Evolutionary conservation across 139 green algal genomes (phyloP), one percentile per base, ranked within the genome.

Genomic region (Chlorella sp.): DNA sequence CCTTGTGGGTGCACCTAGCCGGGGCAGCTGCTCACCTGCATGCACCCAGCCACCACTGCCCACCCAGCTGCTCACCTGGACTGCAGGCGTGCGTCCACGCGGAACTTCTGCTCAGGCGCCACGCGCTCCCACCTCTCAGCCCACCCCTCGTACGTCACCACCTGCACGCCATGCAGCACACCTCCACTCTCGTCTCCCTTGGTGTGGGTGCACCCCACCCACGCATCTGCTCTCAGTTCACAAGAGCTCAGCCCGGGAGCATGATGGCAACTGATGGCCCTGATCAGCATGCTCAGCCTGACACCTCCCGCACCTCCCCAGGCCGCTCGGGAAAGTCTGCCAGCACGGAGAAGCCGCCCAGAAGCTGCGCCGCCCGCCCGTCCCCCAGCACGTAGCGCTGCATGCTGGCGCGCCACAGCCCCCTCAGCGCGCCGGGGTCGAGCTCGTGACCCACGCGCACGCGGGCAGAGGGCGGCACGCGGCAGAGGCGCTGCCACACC

Each of bases 241-340:
- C n/a, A n/a, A n/a, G n/a, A 17, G 42, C 42, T 24, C 10, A 55
- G 17, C 42, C 17, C 42, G 42, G 10, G 10, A 55, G 17, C 10
- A 10, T 55, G 42, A 55, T 10, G 10, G 17, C 10, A 17, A 24
- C 10, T 55, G 42, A 10, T 55, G 42, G 42, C 42, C 10, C 42
- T 55, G 42, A 55, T 17, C 42, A 55, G 10, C 42, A 55, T 17
- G 10, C 10, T 17, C 42, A 55, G 42, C 31, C 27, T 24, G 5
- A 42, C 62, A 68, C 70, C 3, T 30, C 55, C 27, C 64, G 2
- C 36, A 87, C 77, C 75, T 87, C 30, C 3, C 75, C 82, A n/a
- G 82, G 78, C 2, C 33, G 27, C 24, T 49, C 34, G 1, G 84
- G 85, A 31, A 86, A 82, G 65, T 87, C 70, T 33, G 82, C 61